Conservation (phyloP, 2,329 filamentous ascomycete genomes). For the Claviceps sorghi region DNA sequence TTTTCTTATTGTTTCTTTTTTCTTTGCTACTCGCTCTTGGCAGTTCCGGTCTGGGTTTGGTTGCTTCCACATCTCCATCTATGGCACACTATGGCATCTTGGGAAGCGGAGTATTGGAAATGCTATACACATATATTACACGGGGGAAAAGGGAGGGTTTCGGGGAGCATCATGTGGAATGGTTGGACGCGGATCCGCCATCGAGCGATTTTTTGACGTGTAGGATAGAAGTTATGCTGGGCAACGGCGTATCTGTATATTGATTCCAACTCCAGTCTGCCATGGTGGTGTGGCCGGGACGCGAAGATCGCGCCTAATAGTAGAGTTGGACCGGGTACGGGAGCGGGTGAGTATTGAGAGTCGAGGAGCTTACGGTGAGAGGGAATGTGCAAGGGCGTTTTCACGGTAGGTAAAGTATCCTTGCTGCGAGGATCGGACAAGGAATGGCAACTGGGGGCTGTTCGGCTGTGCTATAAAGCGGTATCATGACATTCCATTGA, state of each 20-base stretch:
- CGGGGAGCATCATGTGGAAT: conserved; percentile 1
- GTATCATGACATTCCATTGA: too few species aligned
- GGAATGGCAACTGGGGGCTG: too few species aligned
- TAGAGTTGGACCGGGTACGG: too few species aligned
- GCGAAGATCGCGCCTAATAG: too few species aligned
- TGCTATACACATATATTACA: background rate
- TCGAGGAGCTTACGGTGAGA: too few species aligned
- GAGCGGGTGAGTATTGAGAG: too few species aligned
- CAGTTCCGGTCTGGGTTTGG: background rate
- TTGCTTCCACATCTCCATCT: background rate
- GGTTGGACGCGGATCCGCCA: background rate
- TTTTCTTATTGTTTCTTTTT: background rate
- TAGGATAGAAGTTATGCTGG: conserved; percentile 1
- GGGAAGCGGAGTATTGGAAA: conserved; percentile 2
- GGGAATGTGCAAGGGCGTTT: too few species aligned
- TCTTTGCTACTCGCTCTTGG: background rate
- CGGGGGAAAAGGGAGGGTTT: background rate
- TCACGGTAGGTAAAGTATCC: too few species aligned
- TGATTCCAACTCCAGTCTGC: background rate
- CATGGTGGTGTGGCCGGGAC: background rate
- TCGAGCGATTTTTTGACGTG: conserved; percentile 2
- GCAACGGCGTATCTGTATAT: conserved; percentile 2
- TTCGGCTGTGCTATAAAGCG: too few species aligned
- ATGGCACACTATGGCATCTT: background rate
- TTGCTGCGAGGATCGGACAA: too few species aligned